Evolutionary conservation across 2,329 filamentous ascomycete species (phyloP), one percentile per base, ranked within the genome.

Genomic region (Aspergillus neotritici): DNA sequence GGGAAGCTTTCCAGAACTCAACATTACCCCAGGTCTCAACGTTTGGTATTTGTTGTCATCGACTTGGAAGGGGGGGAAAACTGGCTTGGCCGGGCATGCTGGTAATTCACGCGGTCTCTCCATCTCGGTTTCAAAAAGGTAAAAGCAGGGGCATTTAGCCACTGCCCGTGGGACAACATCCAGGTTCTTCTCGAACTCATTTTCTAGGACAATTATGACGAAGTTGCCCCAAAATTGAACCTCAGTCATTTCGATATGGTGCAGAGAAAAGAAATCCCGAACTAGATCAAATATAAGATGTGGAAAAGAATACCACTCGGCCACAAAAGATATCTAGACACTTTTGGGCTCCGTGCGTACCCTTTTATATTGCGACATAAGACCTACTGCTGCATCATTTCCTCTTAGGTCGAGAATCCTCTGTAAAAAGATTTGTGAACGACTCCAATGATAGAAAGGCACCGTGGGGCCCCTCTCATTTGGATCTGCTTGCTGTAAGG

Each of bases 201-300:
- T 8, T 37, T 50, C 47, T 8, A 54, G 41, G 10, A 52, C 49
- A 16, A 54, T 43, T 7, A 50, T 34, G 28, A 52, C 31, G 14
- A 49, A 33, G 28, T 38, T 32, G 13, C 37, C 21, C 50, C 49
- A 52, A 21, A 37, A 50, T 25, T 50, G 49, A 7, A 54, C 42
- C 25, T 52, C 49, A n/a, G 40, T 47, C 2, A 52, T 46, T 12
- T 31, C 11, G 25, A 54, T 48, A 1, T 33, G 13, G 9, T n/a
- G n/a, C 16, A 34, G 11, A 4, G 14, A n/a, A 25, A 50, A 52
- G 32, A 49, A 48, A 21, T 41, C 29, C n/a, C 33, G 35, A 14
- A 47, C 34, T 12, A 50, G 12, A 12, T 46, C n/a, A 32, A 49
- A 49, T 14, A 49, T 16, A n/a, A 33, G 34, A n/a, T n/a, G n/a